Conservation (phyloP, 371 early-diverging fungal genomes). For the Mortierella sp. region DNA sequence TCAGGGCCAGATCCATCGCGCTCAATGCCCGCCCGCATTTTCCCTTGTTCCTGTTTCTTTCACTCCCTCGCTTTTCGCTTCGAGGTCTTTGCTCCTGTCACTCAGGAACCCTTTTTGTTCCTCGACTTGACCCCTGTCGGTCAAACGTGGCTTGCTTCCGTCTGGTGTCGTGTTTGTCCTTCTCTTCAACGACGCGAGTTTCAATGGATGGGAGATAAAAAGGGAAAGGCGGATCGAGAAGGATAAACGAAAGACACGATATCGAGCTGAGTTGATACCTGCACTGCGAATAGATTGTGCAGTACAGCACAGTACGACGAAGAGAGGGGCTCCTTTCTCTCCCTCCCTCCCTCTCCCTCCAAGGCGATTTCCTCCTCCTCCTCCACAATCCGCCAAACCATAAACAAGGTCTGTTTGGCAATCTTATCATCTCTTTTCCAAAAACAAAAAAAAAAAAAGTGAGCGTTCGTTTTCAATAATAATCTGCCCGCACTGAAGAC, state of each 20-base stretch:
- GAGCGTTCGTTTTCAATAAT: background rate
- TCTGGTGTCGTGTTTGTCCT: background rate
- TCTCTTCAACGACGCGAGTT: background rate
- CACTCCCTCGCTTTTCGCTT: background rate
- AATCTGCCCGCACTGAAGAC: constrained; percentile 11
- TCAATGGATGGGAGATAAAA: background rate
- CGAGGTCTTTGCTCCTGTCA: background rate
- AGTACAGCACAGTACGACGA: background rate
- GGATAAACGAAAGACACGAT: too few relatives aligned
- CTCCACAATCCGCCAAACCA: constrained; percentile 13
- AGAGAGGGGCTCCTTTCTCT: background rate
- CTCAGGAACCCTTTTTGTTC: background rate
- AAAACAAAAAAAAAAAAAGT: too few relatives aligned
- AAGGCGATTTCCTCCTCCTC: constrained; percentile 11
- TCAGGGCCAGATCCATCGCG: constrained; percentile 12
- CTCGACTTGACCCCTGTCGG: background rate
- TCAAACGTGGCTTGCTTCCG: background rate
- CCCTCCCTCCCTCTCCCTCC: background rate
- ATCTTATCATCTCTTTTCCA: background rate
- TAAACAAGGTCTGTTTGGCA: background rate
- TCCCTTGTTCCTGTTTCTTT: background rate
- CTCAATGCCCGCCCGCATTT: constrained; percentile 8
- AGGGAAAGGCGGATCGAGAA: background rate
- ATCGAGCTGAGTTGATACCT: background rate
- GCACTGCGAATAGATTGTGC: background rate